These are phyloP conservation scores for Hanseniaspora thailandica DNA, from an alignment of 805 yeast genomes.

Conservation along the genomic window DNA sequence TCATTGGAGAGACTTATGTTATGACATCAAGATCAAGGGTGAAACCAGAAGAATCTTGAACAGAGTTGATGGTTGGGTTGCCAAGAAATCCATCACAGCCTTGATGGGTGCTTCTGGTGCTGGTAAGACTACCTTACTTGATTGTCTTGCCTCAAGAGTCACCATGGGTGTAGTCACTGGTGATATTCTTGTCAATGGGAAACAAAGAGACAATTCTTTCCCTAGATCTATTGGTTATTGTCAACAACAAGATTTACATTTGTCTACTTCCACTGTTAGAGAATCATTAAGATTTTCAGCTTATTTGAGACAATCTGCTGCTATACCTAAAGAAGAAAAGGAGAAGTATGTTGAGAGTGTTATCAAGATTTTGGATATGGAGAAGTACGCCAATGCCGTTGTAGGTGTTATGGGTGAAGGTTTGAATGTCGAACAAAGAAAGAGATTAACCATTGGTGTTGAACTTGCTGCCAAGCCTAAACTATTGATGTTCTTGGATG, in stretches of 20 bases:
- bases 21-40: constrained; percentile 47
- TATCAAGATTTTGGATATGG: constrained; percentile 52
- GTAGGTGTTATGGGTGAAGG: constrained; percentile 61
- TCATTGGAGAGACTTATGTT: constrained; percentile 62
- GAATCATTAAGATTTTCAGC: constrained; percentile 58
- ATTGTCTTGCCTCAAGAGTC: constrained; percentile 53
- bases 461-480: constrained; percentile 54
- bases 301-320: constrained; percentile 45
- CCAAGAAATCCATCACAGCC: constrained; percentile 67
- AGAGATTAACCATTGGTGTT: constrained; percentile 50
- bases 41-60: constrained; percentile 45
- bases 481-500: constrained; percentile 46
- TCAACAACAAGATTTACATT: constrained; percentile 62
- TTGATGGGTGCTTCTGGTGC: constrained; percentile 67
- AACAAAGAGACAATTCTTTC: constrained; percentile 41
- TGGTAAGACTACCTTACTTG: constrained; percentile 60
- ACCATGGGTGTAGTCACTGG: constrained; percentile 55
- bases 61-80: constrained; percentile 62
- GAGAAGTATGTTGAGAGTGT: constrained; percentile 50
- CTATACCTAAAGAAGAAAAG: constrained; percentile 41
- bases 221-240: constrained; percentile 52
- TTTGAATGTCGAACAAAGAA: constrained; percentile 48
- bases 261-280: constrained; percentile 52
- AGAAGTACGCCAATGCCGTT: constrained; percentile 51
- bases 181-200: constrained; percentile 49